Evolutionary conservation across 2,329 filamentous ascomycete genomes (phyloP).

Genomic region (Huntiella savannae): DNA sequence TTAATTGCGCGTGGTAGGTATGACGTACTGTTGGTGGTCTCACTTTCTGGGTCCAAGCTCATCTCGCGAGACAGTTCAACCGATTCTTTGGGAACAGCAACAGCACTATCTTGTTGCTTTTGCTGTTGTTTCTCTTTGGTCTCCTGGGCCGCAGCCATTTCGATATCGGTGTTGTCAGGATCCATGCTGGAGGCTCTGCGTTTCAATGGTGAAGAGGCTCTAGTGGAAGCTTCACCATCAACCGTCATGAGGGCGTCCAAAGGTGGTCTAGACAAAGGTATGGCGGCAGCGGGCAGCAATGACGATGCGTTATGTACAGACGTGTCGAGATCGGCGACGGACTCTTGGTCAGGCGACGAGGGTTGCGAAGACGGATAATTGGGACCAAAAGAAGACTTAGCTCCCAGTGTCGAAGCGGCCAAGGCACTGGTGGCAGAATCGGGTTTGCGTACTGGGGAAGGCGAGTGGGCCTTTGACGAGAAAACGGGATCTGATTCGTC

Average conservation of each 20-base stretch:
- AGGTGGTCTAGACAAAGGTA: conserved; percentile 17
- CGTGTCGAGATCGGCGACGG: conserved; percentile 34
- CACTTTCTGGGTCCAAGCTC: conserved; percentile 8
- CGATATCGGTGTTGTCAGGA: conserved; percentile 22
- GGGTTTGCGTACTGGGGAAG: conserved; percentile 1
- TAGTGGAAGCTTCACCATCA: conserved; percentile 35
- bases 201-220: conserved; percentile 46
- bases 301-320: conserved; percentile 29
- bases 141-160: conserved; percentile 11
- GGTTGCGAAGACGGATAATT: conserved; percentile 28
- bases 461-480: conserved; percentile 5
- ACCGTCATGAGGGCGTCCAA: conserved; percentile 19
- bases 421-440: neutral
- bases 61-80: conserved; percentile 10
- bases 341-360: conserved; percentile 35
- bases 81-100: neutral
- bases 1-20: neutral
- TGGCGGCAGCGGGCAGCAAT: conserved; percentile 23
- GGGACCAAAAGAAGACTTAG: conserved; percentile 15
- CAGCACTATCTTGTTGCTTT: neutral
- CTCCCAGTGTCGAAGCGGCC: neutral
- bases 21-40: conserved; percentile 11
- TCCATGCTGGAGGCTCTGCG: conserved; percentile 44
- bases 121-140: conserved; percentile 7
- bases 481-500: conserved; percentile 3